These are phyloP conservation scores for Candida dubliniensis DNA, from an alignment of 1,139 yeast species.

Conservation along the genomic window DNA sequence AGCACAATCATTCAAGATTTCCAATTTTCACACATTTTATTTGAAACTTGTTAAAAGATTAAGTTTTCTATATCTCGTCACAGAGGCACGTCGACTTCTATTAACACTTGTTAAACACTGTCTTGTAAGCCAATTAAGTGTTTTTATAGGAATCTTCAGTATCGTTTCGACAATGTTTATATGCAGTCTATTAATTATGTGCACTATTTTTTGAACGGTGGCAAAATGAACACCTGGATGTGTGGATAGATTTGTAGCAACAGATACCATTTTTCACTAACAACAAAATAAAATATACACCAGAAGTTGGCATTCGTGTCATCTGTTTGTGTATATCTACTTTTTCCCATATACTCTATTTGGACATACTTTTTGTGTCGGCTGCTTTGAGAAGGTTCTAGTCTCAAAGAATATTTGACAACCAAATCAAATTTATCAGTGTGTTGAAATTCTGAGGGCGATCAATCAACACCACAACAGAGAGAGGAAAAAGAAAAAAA, in stretches of 20 bases:
- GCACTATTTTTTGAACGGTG: neutral
- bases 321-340: too few relatives aligned
- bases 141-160: too few relatives aligned
- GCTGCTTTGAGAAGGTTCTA: neutral
- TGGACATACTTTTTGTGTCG: too few relatives aligned
- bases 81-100: neutral
- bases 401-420: neutral
- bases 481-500: neutral
- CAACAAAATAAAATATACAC: too few relatives aligned
- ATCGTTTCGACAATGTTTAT: neutral
- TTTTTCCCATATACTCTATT: too few relatives aligned
- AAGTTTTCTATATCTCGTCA: too few relatives aligned
- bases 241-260: neutral
- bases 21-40: too few relatives aligned
- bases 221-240: slow-evolving; percentile 1
- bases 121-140: neutral
- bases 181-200: neutral
- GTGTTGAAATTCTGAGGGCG: neutral
- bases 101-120: neutral
- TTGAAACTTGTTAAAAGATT: too few relatives aligned
- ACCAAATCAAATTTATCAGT: neutral
- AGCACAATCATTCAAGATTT: too few relatives aligned
- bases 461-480: neutral
- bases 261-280: too few relatives aligned
- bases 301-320: too few relatives aligned